A percentile compares a stretch with the other conserved stretches of the same genome.
These are phyloP conservation scores for Leishmania lainsoni DNA, from an alignment of 208 protist species.

Conservation along the genomic window DNA sequence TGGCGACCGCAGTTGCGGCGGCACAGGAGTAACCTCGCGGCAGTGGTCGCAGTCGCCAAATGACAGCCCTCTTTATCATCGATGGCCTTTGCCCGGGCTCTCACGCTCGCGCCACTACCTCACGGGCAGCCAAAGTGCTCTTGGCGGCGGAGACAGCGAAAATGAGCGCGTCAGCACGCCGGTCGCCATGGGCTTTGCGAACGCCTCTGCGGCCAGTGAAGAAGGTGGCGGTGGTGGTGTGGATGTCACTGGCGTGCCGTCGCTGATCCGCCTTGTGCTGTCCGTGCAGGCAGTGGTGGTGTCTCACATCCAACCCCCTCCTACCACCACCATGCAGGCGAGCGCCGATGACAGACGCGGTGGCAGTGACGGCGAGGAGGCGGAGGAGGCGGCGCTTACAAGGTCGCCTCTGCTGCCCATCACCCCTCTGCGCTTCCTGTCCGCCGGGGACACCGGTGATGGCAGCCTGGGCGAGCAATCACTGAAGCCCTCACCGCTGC, in stretches of 20 bases:
- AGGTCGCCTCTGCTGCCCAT: background rate
- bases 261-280: slow-evolving; percentile 18
- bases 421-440: background rate
- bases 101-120: background rate
- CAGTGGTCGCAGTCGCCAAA: background rate
- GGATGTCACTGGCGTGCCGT: slow-evolving; percentile 10
- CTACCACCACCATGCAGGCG: background rate
- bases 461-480: background rate
- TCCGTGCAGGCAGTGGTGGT: slow-evolving; percentile 13
- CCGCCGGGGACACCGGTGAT: background rate
- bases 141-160: background rate
- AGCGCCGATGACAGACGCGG: background rate
- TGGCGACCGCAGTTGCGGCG: background rate
- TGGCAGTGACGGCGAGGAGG: slow-evolving; percentile 2
- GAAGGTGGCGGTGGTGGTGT: background rate
- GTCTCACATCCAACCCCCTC: slow-evolving; percentile 18
- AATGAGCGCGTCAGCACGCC: background rate
- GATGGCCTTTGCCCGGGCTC: background rate
- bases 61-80: background rate
- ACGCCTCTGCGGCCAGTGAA: background rate
- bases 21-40: background rate
- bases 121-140: background rate
- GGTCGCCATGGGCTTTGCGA: background rate
- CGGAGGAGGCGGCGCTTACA: background rate
- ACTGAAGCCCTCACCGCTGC: background rate